These are phyloP conservation scores for Russula lepida DNA, from an alignment of 768 basidiomycete species.

Conservation along the genomic window DNA sequence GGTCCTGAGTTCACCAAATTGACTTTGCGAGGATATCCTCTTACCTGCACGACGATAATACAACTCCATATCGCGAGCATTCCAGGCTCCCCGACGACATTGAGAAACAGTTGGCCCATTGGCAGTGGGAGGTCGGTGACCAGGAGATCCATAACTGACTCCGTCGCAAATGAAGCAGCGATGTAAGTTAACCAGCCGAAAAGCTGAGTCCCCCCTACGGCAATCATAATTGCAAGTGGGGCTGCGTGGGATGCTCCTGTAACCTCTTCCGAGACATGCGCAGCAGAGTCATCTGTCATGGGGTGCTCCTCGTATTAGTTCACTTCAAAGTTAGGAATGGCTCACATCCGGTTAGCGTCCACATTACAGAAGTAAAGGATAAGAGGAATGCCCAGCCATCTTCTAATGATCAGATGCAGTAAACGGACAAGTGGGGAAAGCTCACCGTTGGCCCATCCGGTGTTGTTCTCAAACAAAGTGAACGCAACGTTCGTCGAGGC, in stretches of 20 bases:
- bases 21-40: neutral
- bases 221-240: constrained; percentile 60
- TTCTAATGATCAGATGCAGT: constrained; percentile 23
- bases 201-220: constrained; percentile 49
- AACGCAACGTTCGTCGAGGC: constrained; percentile 66
- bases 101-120: constrained; percentile 65
- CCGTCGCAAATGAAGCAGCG: constrained; percentile 54
- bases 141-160: constrained; percentile 45
- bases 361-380: constrained; percentile 69
- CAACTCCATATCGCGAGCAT: constrained; percentile 68
- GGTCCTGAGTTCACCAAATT: constrained; percentile 23
- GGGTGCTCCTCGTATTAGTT: neutral
- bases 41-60: constrained; percentile 54
- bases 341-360: constrained; percentile 71
- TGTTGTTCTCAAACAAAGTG: constrained; percentile 61
- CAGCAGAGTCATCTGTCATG: constrained; percentile 59
- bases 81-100: constrained; percentile 55
- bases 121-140: constrained; percentile 46
- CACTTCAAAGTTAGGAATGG: neutral
- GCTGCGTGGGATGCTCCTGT: constrained; percentile 55
- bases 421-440: neutral
- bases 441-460: constrained; percentile 57
- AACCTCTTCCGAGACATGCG: constrained; percentile 67
- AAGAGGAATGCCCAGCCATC: constrained; percentile 69
- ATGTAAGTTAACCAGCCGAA: constrained; percentile 63